These are phyloP conservation scores for Tillandsia leiboldiana DNA, from an alignment of 176 grass and related monocot genomes.

Conservation along the genomic window DNA sequence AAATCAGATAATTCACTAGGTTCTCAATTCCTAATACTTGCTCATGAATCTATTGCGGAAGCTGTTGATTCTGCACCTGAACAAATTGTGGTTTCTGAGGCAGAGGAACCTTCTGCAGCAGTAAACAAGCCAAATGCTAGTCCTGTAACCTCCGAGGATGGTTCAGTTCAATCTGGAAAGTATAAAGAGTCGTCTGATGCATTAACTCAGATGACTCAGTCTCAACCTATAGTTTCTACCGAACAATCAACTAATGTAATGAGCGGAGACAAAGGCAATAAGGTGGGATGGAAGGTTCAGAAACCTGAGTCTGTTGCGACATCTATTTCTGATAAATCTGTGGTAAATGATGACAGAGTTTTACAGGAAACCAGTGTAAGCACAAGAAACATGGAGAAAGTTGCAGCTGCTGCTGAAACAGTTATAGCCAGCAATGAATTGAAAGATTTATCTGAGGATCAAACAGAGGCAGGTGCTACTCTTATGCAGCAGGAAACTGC, in stretches of 20 bases:
- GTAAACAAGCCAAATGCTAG: conserved; percentile 19
- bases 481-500: conserved; percentile 23
- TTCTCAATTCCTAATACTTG: conserved; percentile 64
- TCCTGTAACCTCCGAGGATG: conserved; percentile 35
- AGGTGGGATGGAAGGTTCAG: conserved; percentile 5
- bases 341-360: conserved; percentile 30
- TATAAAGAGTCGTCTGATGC: conserved; percentile 32
- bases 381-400: conserved; percentile 26
- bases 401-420: conserved; percentile 24
- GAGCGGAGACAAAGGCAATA: background rate
- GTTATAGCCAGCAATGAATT: conserved; percentile 30
- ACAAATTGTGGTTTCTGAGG: conserved; percentile 11
- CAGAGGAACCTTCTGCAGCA: conserved; percentile 36
- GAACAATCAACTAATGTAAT: conserved; percentile 15
- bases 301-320: conserved; percentile 2
- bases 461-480: conserved; percentile 22
- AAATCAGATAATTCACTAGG: conserved; percentile 83
- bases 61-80: conserved; percentile 31
- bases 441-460: conserved; percentile 27
- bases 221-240: conserved; percentile 11
- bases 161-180: conserved; percentile 43
- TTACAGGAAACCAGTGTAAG: conserved; percentile 21
- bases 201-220: conserved; percentile 19
- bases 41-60: conserved; percentile 54
- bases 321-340: background rate